These are phyloP conservation scores for Zalaria sp. DNA, from an alignment of 2,329 filamentous ascomycete species.

Conservation along the genomic window DNA sequence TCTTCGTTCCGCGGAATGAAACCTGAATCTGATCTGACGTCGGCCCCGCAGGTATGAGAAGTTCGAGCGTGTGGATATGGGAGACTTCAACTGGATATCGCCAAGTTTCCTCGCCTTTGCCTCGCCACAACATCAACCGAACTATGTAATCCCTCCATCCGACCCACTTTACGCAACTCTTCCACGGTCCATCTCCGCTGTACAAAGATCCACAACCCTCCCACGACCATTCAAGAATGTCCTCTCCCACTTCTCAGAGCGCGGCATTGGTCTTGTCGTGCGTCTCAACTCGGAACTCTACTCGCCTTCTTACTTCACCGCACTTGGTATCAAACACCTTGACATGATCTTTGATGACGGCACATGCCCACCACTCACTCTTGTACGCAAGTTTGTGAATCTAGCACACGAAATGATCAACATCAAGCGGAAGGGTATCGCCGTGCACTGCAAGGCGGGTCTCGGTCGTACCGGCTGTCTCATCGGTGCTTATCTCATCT, in stretches of 20 bases:
- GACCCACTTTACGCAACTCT: conserved; percentile 62
- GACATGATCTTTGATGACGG: conserved; percentile 99
- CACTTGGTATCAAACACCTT: conserved; percentile 83
- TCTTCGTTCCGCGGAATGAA: neutral
- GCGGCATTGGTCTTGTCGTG: conserved; percentile 85
- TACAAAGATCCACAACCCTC: conserved; percentile 52
- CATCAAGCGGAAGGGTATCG: conserved; percentile 79
- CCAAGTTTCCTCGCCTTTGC: conserved; percentile 93
- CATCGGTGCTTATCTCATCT: conserved; percentile 95
- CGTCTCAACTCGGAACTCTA: conserved; percentile 92
- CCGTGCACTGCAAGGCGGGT: conserved; percentile 96
- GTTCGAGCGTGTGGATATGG: conserved; percentile 91
- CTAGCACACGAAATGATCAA: conserved; percentile 91
- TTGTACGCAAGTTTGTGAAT: conserved; percentile 91
- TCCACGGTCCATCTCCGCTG: conserved; percentile 60
- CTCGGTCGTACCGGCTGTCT: conserved; percentile 89
- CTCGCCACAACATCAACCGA: conserved; percentile 73
- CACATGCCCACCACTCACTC: conserved; percentile 75
- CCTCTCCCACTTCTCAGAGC: conserved; percentile 71
- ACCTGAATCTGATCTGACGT: neutral
- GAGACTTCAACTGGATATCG: conserved; percentile 99
- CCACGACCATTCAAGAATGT: conserved; percentile 93
- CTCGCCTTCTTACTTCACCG: conserved; percentile 92
- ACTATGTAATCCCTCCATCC: conserved; percentile 54
- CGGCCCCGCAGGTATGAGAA: conserved; percentile 64